Conservation (phyloP, 371 early-diverging fungal species). For the Lichtheimia ornata region DNA sequence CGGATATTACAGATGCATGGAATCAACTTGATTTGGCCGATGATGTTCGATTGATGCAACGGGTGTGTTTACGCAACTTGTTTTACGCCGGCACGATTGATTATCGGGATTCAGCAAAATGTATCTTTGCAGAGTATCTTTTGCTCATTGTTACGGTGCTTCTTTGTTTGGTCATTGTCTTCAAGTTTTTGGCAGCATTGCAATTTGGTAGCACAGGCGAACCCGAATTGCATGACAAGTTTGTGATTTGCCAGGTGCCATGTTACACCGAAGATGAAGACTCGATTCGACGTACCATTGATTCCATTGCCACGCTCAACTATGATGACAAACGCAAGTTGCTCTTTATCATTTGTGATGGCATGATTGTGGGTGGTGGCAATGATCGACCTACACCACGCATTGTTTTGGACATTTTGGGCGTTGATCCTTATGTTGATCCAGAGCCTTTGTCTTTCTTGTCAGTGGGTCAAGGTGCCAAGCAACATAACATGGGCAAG, state of each 20-base stretch:
- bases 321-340: slow-evolving; percentile 72
- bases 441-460: slow-evolving; percentile 84
- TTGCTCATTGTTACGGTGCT: slow-evolving; percentile 73
- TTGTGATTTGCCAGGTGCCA: slow-evolving; percentile 82
- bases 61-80: slow-evolving; percentile 71
- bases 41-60: slow-evolving; percentile 25
- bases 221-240: slow-evolving; percentile 81
- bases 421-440: slow-evolving; percentile 71
- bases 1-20: slow-evolving; percentile 61
- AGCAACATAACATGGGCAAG: slow-evolving; percentile 83
- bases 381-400: slow-evolving; percentile 90
- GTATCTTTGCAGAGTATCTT: slow-evolving; percentile 83
- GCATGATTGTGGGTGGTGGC: slow-evolving; percentile 85
- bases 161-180: slow-evolving; percentile 77
- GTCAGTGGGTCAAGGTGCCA: slow-evolving; percentile 78
- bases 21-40: slow-evolving; percentile 32
- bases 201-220: slow-evolving; percentile 61
- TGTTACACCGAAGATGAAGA: slow-evolving; percentile 80
- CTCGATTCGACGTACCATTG: slow-evolving; percentile 64
- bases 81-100: slow-evolving; percentile 86
- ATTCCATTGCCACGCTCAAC: slow-evolving; percentile 65
- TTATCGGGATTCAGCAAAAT: slow-evolving; percentile 71
- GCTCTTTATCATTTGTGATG: slow-evolving; percentile 76
- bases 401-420: slow-evolving; percentile 81
- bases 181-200: slow-evolving; percentile 89